Conservation (phyloP, 2,329 filamentous ascomycete genomes). For the Aureobasidium pullulans region DNA sequence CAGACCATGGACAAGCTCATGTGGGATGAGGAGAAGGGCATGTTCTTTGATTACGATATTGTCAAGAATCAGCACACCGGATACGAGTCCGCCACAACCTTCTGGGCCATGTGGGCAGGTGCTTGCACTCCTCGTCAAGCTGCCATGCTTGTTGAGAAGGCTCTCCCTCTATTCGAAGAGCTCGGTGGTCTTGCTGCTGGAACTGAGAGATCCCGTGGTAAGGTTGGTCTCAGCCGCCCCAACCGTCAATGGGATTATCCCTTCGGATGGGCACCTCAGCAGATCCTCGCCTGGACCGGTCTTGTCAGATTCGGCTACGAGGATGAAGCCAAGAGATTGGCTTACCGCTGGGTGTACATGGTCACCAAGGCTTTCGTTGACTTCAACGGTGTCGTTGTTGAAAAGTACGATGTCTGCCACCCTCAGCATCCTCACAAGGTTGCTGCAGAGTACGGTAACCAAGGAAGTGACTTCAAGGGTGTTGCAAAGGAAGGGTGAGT, state of each 20-base stretch:
- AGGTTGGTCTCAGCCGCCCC: constrained; percentile 70
- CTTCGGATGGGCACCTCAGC: constrained; percentile 96
- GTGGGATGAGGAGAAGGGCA: constrained; percentile 85
- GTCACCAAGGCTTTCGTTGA: constrained; percentile 97
- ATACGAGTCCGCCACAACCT: constrained; percentile 88
- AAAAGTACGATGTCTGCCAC: constrained; percentile 96
- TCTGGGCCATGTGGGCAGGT: constrained; percentile 97
- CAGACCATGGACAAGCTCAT: constrained; percentile 83
- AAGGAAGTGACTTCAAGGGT: constrained; percentile 90
- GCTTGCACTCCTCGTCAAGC: constrained; percentile 80
- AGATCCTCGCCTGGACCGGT: constrained; percentile 95
- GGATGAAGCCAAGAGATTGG: constrained; percentile 79
- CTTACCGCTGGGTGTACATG: constrained; percentile 98
- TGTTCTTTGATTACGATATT: constrained; percentile 98
- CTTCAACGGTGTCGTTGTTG: constrained; percentile 95
- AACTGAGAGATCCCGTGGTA: constrained; percentile 79
- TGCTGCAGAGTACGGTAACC: constrained; percentile 95
- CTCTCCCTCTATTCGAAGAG: constrained; percentile 79
- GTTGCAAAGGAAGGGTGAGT: constrained; percentile 92
- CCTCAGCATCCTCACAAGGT: constrained; percentile 87
- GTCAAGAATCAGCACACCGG: constrained; percentile 68
- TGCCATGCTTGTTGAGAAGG: constrained; percentile 69
- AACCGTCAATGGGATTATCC: constrained; percentile 99
- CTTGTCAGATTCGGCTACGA: constrained; percentile 85
- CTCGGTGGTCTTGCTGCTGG: constrained; percentile 83